A percentile compares a stretch with the other conserved stretches of the same genome.
Evolutionary conservation across 2,329 filamentous ascomycete genomes (phyloP).

Genomic region (Ophioceras dolichostomum): DNA sequence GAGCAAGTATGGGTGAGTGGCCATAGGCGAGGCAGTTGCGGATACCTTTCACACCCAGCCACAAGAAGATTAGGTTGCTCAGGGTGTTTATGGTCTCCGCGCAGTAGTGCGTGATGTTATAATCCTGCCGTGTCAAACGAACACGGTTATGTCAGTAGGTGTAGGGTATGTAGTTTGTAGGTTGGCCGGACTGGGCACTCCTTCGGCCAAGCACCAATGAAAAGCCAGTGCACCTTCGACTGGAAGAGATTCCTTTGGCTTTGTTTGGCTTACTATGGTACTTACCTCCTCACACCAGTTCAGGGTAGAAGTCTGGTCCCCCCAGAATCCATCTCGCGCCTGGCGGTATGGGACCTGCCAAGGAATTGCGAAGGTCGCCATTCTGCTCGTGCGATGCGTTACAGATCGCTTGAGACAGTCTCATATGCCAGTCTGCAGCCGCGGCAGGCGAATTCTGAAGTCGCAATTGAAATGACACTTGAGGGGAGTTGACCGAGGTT

Average conservation of each 20-base stretch:
- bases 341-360: constrained; percentile 19
- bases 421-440: no score
- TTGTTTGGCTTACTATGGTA: no score
- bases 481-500: no score
- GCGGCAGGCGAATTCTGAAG: no score
- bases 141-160: constrained; percentile 2
- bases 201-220: no score
- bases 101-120: constrained; percentile 23
- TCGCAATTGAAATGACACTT: no score
- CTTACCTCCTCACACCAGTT: constrained; percentile 26
- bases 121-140: constrained; percentile 12
- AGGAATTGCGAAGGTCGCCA: constrained; percentile 3
- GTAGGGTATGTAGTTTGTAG: background rate
- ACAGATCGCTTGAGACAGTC: no score
- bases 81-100: constrained; percentile 43
- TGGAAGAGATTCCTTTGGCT: no score
- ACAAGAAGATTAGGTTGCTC: constrained; percentile 75
- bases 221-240: no score
- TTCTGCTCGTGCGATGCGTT: no score
- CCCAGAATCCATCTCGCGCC: constrained; percentile 22
- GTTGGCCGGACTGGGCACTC: no score
- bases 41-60: constrained; percentile 64
- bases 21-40: constrained; percentile 57
- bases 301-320: constrained; percentile 22
- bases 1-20: constrained; percentile 64